These are phyloP conservation scores for Mycena floridula DNA, from an alignment of 768 basidiomycete genomes.

Conservation along the genomic window DNA sequence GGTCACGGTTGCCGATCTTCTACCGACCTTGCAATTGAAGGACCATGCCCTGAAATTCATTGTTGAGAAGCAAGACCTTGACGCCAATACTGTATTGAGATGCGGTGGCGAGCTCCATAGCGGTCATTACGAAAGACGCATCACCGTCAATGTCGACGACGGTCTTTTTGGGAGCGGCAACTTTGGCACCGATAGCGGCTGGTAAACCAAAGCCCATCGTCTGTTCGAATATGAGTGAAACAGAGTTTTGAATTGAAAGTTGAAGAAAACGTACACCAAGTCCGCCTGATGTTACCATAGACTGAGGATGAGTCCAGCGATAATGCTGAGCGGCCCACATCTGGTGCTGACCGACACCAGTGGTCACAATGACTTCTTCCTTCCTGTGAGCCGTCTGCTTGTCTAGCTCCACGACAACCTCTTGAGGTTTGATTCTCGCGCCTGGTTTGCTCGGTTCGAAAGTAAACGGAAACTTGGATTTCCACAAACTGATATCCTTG, in stretches of 20 bases:
- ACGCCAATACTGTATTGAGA: conserved; percentile 89
- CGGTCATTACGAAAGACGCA: conserved; percentile 98
- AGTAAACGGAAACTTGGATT: conserved; percentile 84
- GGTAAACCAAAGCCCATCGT: conserved; percentile 99
- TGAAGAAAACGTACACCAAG: conserved; percentile 63
- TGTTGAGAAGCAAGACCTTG: conserved; percentile 90
- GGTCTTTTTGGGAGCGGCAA: conserved; percentile 87
- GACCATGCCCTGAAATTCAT: conserved; percentile 99
- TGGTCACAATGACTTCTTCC: conserved; percentile 81
- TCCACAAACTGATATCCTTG: conserved; percentile 76
- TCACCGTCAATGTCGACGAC: conserved; percentile 98
- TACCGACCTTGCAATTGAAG: conserved; percentile 92
- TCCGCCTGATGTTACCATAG: conserved; percentile 92
- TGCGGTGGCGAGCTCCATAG: conserved; percentile 97
- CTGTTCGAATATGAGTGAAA: no score
- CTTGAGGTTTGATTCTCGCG: conserved; percentile 88
- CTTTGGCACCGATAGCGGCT: conserved; percentile 93
- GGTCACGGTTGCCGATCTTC: not conserved
- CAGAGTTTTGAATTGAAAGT: conserved; percentile 3
- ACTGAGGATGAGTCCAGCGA: conserved; percentile 82
- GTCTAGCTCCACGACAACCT: conserved; percentile 91
- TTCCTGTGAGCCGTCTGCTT: conserved; percentile 72
- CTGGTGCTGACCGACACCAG: conserved; percentile 98
- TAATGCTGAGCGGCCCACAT: conserved; percentile 99
- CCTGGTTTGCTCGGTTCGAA: conserved; percentile 62